phyloP scores from a whole-genome alignment of 352 stramenopile species.

The Phytophthora colocasiae region DNA sequence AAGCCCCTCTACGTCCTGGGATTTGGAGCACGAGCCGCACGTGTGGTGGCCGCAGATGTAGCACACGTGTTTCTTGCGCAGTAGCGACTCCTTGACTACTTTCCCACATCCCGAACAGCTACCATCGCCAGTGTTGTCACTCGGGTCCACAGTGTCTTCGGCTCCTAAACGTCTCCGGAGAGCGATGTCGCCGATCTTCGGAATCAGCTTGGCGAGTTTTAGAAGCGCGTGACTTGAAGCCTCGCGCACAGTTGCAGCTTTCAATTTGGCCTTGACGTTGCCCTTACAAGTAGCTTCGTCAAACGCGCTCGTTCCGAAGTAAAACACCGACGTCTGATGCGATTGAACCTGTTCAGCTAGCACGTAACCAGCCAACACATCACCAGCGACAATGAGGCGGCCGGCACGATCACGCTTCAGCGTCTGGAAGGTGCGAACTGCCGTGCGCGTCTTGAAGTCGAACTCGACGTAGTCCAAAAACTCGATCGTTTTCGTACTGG shows the following conservation, averaged over 20 bases:
- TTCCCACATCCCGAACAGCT: constrained; percentile 43
- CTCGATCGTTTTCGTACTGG: constrained; percentile 40
- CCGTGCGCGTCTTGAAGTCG: constrained; percentile 33
- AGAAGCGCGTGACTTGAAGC: constrained; percentile 30
- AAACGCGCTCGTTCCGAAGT: constrained; percentile 29
- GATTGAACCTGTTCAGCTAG: constrained; percentile 26
- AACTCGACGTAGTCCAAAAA: constrained; percentile 42
- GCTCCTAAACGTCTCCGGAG: constrained; percentile 39
- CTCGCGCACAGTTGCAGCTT: constrained; percentile 28
- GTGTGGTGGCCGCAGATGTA: constrained; percentile 47
- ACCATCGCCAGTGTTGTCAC: constrained; percentile 18
- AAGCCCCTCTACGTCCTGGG: constrained; percentile 47
- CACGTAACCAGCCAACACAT: constrained; percentile 37
- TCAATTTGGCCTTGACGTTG: constrained; percentile 32
- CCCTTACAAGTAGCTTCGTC: constrained; percentile 19
- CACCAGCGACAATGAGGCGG: constrained; percentile 33
- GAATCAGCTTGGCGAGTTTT: constrained; percentile 41
- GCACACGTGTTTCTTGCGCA: constrained; percentile 49
- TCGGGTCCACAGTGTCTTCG: constrained; percentile 22
- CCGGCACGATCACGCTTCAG: constrained; percentile 29
- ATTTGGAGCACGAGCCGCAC: constrained; percentile 45
- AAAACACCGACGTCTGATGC: constrained; percentile 47
- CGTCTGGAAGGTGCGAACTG: constrained; percentile 36
- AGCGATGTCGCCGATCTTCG: constrained; percentile 42
- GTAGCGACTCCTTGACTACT: constrained; percentile 35